phyloP scores from a whole-genome alignment of 257 asterid genomes.

The Solanum microdontum region DNA sequence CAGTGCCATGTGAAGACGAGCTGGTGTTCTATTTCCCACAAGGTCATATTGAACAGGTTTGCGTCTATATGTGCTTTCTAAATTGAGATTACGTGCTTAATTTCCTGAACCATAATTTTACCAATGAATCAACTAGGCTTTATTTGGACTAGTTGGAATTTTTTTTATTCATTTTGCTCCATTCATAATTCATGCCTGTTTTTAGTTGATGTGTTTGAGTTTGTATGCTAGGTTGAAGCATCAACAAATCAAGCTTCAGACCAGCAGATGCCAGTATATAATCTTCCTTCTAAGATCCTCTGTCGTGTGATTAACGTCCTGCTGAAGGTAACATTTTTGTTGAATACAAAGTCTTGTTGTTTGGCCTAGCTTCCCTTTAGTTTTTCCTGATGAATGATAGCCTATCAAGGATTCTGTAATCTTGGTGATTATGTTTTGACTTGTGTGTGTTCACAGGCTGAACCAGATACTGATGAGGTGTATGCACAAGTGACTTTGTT shows the following conservation, averaged over 20 bases:
- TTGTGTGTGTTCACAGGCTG: slow-evolving; percentile 48
- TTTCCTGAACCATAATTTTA: not conserved
- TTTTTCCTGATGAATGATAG: not conserved
- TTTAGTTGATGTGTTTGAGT: not conserved
- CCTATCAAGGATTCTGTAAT: not conserved
- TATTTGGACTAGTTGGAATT: not conserved
- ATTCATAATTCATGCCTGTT: not conserved
- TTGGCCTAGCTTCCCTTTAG: not conserved
- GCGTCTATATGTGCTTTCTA: not conserved
- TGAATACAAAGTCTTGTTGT: not conserved
- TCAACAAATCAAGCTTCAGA: slow-evolving; percentile 88
- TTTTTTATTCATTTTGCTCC: not conserved
- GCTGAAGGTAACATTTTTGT: slow-evolving; percentile 42
- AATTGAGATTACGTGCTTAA: not conserved
- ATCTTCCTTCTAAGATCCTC: slow-evolving; percentile 84
- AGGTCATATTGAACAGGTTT: slow-evolving; percentile 97
- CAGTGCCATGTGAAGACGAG: slow-evolving; percentile 70
- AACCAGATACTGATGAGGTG: slow-evolving; percentile 93
- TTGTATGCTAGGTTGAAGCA: slow-evolving; percentile 65
- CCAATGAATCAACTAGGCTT: not conserved
- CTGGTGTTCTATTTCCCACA: slow-evolving; percentile 90
- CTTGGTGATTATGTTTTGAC: not conserved
- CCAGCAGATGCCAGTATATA: slow-evolving; percentile 84
- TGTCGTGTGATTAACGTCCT: slow-evolving; percentile 76
- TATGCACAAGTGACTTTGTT: slow-evolving; percentile 79